Conservation (phyloP, 2,329 filamentous ascomycete species). For the Hymenoscyphus salicellus region DNA sequence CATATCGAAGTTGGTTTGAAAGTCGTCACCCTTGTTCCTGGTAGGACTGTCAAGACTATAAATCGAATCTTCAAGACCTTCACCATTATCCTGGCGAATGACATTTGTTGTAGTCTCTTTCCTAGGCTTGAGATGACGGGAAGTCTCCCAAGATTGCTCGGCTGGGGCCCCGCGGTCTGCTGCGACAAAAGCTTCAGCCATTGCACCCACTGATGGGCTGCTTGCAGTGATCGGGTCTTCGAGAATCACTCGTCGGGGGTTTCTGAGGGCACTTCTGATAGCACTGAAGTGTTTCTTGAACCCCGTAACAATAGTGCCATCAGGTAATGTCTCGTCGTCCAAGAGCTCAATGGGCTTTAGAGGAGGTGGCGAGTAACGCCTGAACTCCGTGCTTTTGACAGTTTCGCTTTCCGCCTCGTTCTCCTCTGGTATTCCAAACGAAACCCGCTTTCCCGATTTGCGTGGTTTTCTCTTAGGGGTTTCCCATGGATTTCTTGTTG, state of each 20-base stretch:
- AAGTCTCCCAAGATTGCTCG: background rate
- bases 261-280: conserved; percentile 15
- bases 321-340: conserved; percentile 22
- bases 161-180: conserved; percentile 39
- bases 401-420: conserved; percentile 13
- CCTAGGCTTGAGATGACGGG: conserved; percentile 47
- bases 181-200: conserved; percentile 50
- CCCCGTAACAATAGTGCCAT: conserved; percentile 15
- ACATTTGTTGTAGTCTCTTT: conserved; percentile 35
- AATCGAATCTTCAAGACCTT: background rate
- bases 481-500: conserved; percentile 32
- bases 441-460: conserved; percentile 31
- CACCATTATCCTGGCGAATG: conserved; percentile 7
- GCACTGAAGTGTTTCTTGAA: conserved; percentile 25
- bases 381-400: background rate
- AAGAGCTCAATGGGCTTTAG: conserved; percentile 7
- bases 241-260: conserved; percentile 21
- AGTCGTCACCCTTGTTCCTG: background rate
- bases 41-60: background rate
- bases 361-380: conserved; percentile 24
- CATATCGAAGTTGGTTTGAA: conserved; percentile 23
- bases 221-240: conserved; percentile 18
- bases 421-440: conserved; percentile 25
- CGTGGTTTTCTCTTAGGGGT: conserved; percentile 17
- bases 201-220: conserved; percentile 46